A percentile compares a stretch with the other conserved stretches of the same genome.
These are phyloP conservation scores for Sequoia sempervirens DNA, from an alignment of 75 land plant species.

Conservation along the genomic window DNA sequence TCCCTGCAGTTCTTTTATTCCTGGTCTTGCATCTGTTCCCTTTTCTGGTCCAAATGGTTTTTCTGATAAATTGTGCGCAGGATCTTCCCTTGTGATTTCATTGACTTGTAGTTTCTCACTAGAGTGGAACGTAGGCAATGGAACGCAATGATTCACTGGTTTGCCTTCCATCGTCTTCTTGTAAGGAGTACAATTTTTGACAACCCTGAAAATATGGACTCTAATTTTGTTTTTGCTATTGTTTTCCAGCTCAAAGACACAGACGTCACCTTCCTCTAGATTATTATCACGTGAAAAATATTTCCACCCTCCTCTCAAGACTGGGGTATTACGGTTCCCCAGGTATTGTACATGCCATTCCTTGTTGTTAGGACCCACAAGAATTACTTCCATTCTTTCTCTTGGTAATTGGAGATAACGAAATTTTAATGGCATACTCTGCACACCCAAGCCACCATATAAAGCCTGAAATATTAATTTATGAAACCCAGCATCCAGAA, in stretches of 20 bases:
- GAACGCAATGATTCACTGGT: background rate
- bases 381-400: conserved; percentile 1
- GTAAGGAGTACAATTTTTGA: conserved; percentile 5
- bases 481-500: background rate
- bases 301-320: conserved; percentile 15
- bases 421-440: conserved; percentile 11
- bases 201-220: conserved; percentile 24
- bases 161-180: background rate
- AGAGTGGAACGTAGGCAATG: background rate
- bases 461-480: background rate
- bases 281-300: conserved; percentile 17
- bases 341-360: conserved; percentile 11
- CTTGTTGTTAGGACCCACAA: background rate
- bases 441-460: conserved; percentile 3
- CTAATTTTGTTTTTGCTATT: background rate
- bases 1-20: background rate
- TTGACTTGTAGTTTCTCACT: background rate
- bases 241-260: conserved; percentile 20
- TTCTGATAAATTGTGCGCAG: background rate
- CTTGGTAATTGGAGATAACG: conserved; percentile 3
- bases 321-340: background rate
- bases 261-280: conserved; percentile 23
- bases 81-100: background rate
- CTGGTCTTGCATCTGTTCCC: background rate
- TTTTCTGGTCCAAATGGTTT: conserved; percentile 1